Evolutionary conservation across 2,329 filamentous ascomycete genomes (phyloP).

Genomic region (Massarina eburnea): DNA sequence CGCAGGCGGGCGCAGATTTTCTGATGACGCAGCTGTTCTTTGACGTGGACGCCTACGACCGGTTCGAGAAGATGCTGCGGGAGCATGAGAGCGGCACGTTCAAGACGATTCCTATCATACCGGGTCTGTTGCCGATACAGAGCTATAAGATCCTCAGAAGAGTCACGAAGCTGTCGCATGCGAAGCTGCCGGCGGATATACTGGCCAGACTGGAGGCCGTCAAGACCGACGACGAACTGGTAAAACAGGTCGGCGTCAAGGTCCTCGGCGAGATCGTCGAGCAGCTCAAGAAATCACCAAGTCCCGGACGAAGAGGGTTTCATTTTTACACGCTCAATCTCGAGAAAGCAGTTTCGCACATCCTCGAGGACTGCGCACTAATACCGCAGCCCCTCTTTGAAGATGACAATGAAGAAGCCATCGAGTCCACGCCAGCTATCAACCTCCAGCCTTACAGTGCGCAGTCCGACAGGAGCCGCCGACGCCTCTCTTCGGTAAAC

Average conservation of each 20-base stretch:
- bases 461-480: constrained; percentile 39
- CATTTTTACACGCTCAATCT: constrained; percentile 98
- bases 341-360: constrained; percentile 93
- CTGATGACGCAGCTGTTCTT: constrained; percentile 99
- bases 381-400: constrained; percentile 60
- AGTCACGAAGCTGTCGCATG: constrained; percentile 93
- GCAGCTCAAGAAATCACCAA: constrained; percentile 67
- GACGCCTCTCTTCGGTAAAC: constrained; percentile 76
- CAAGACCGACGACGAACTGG: constrained; percentile 76
- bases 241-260: constrained; percentile 78
- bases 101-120: constrained; percentile 84
- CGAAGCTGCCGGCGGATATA: constrained; percentile 72
- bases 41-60: constrained; percentile 78
- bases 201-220: constrained; percentile 71
- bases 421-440: constrained; percentile 49
- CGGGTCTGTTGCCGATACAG: constrained; percentile 96
- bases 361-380: constrained; percentile 80
- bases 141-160: constrained; percentile 94
- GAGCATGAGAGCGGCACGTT: constrained; percentile 83
- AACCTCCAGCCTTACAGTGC: constrained; percentile 34
- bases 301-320: constrained; percentile 63
- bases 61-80: constrained; percentile 75
- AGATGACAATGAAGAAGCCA: constrained; percentile 49
- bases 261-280: constrained; percentile 84
- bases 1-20: constrained; percentile 88